Base-by-base conservation (phyloP, 352 stramenopile genomes). In the Globisporangium recalcitrans region DNA sequence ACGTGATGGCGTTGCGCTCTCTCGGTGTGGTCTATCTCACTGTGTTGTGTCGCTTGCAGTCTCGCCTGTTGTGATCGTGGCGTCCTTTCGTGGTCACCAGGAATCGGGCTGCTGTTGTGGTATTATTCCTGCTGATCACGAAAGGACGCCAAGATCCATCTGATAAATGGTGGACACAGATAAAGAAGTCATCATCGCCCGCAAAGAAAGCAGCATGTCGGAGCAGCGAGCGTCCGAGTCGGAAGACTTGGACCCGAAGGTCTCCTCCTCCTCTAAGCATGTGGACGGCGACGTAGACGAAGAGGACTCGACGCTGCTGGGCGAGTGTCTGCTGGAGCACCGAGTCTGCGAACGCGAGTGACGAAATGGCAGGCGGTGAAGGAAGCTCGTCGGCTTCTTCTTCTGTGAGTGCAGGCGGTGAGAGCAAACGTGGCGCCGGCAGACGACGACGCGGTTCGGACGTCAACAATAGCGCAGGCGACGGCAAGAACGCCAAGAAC, bases 281-380 rank as follows among this genome's bases (percentile, higher is more conserved):
- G 34, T 49, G 32, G 57, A 58, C 36, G 59, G 64, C 42, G 70
- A 81, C 14, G 49, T 86, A 53, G 80, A 87, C 42, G 75, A 85
- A 11, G 74, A 82, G 16, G 70, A 84, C 55, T 69, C 70, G 51
- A 74, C 67, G 14, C 59, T 78, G 21, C 52, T 85, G 11, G 31
- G 22, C 1, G 74, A 87, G 78, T 34, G 81, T 90, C n/a, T 78
- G 78, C 3, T 90, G 81, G 78, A 69, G 78, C 7, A 78, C 76
- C 8, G 74, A 77, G 38, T 62, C 58, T 27, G 70, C 64, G 6
- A 13, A 13, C 4, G 49, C 13, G 58, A 80, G 61, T 46, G 72
- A 70, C 22, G 58, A 68, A 31, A 82, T 72, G 34, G 62, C 60
- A 19, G 42, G 61, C 26, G 67, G 55, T 14, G 60, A 58, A 22